Evolutionary conservation across 208 protist genomes (phyloP), one percentile per base, ranked within the genome.

Genomic region (Willaertia magna): DNA sequence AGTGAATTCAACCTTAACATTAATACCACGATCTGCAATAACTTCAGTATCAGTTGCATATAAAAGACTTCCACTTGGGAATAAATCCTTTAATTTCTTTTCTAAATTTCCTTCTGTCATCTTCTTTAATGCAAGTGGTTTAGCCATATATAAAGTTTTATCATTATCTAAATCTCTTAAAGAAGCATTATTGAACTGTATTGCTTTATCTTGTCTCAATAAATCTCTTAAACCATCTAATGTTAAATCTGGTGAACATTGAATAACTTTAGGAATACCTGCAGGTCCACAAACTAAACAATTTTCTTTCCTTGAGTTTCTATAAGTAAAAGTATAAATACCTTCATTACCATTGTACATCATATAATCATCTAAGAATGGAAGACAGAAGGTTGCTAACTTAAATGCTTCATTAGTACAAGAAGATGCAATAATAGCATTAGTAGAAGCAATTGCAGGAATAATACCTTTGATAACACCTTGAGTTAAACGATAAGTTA

Each of bases 391-490:
- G 11, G 93, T 98, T 14, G 95, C 88, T 16, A 97, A 88, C 89
- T 98, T 98, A 49, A 98, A 85, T 7, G 92, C 91, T 89, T 98
- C 96, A 46, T 94, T 94, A 6, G 95, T 93, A 43, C 94, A 97
- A 44, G 94, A 91, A 26, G 93, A 93, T 18, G 96, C 93, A 34
- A 99, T 94, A 52, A 99, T 92, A 34, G 97, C 96, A 88, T 99
- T 99, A 43, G 98, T 99, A 55, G 97, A 98, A 47, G 97, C 96
- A 44, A 99, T 97, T 0, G 98, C 97, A 2, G 98, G 98, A 86
- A 99, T 98, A 83, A 99, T 98, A 85, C 99, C 98, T 87, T 99
- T 99, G 14, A 98, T 90, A 0, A 99, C 97, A 75, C 96, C 96
- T 84, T 95, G 90, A 16, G 94, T 94, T 47, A 98, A 95, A 22